A percentile compares a stretch with the other conserved stretches of the same genome.
phyloP scores from a whole-genome alignment of 345 rosid genomes.

The Murraya paniculata region DNA sequence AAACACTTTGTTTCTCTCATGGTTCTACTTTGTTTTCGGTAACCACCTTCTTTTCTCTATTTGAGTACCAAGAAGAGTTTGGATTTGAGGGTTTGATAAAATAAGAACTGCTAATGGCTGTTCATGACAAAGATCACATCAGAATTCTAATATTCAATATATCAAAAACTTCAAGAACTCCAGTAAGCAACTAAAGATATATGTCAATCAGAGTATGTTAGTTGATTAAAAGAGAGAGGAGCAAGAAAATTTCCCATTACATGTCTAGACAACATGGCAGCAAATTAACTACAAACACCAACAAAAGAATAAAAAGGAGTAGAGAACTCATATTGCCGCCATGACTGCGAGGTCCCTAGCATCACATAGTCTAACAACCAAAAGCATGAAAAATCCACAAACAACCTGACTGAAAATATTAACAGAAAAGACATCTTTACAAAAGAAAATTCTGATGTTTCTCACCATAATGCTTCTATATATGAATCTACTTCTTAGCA shows the following conservation, averaged over 20 bases:
- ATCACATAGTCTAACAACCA: slow-evolving; percentile 12
- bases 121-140: background rate
- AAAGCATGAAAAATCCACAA: background rate
- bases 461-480: slow-evolving; percentile 26
- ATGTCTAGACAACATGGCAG: background rate
- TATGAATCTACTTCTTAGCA: slow-evolving; percentile 38
- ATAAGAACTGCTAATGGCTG: no score
- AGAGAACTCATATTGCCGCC: background rate
- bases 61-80: background rate
- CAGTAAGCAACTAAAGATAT: background rate
- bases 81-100: background rate
- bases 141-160: background rate
- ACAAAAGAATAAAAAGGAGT: background rate
- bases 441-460: slow-evolving; percentile 6
- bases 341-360: background rate
- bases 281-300: background rate
- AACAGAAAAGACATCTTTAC: background rate
- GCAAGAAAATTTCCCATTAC: background rate
- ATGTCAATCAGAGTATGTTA: background rate
- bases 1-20: background rate
- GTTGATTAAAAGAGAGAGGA: background rate
- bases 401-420: background rate
- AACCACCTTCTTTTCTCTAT: background rate
- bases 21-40: background rate
- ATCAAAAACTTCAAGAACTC: background rate